Evolutionary conservation across 2,329 filamentous ascomycete species (phyloP), one percentile per base, ranked within the genome.

Genomic region (Fusarium pseudonygamai): DNA sequence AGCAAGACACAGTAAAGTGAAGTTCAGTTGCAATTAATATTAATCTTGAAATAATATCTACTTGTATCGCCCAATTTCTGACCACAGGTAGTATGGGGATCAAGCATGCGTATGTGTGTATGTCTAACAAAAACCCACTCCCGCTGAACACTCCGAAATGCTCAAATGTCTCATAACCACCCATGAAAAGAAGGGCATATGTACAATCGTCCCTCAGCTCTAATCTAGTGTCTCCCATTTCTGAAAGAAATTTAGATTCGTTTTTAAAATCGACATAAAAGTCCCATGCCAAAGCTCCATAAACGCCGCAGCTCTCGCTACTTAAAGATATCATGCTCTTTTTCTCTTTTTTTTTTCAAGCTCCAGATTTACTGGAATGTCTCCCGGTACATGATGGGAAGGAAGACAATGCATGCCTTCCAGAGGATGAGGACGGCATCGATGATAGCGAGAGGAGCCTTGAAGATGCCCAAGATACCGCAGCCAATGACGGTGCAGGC

Each of bases 371-470:
- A 75, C 62, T 75, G 72, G 53, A 83, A 84, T 24, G 78, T 79
- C 84, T 97, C 93, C 39, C 88, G 88, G 80, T 91, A 90, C 79
- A 97, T 90, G 76, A 95, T 94, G 7, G 95, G 95, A 75, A 96
- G 85, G 78, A 97, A 95, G 20, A 97, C 93, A 56, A 92, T 84
- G 76, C 91, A 93, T 0, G 95, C 95, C 75, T 91, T 96, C 87
- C 89, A 95, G 65, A 97, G 90, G 57, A 97, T 91, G 72, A 91
- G 82, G 9, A 93, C 78, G 36, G 90, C 90, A 78, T 92, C 89
- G 53, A 92, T 83, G 7, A 94, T 71, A 15, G 91, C 87, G 18
- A 93, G 68, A 0, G 94, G 93, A 7, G 78, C 71, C 75, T 82
- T 83, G 79, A 87, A 79, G 79, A 82, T 68, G 87, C 85, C 72